Base-by-base conservation (phyloP, 257 asterid genomes). In the Scutellaria baicalensis region DNA sequence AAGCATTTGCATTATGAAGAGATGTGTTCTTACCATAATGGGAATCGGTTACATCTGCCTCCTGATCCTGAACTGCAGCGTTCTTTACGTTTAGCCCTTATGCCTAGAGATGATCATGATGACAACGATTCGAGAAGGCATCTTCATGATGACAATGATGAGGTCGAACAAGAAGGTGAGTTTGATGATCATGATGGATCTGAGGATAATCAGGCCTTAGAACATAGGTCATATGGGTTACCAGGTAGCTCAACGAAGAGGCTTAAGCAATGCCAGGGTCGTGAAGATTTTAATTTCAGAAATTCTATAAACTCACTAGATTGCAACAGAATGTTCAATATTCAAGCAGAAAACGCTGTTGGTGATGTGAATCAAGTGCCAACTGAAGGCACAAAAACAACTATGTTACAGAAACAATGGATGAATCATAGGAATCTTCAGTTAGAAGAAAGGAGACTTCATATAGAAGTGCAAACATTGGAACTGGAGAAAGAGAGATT, bases 21-120 rank as follows among this genome's bases (percentile, higher is more conserved):
- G 79, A 91, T 91, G 97, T 89, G 97, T 68, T 91, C 97, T 20
- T 89, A 89, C 76, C 95, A 85, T 73, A 91, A 91, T 21, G 82
- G 84, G 50, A 92, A 91, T 65, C 76, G 93, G 11, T 73, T 91
- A 72, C 92, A 89, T 74, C 81, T 91, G 27, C 96, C 97, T 0
- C 86, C 85, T 0, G 96, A 91, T 62, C 95, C 84, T 5, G 91
- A 89, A 31, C 50, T 91, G 81, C 96, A 89, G 74, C 89, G 61
- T 0, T 85, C 96, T 0, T 60, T 91, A 75, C 83, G 80, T 8
- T 62, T 86, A 79, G 95, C 95, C 71, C 90, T 89, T 23, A 74
- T 82, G 74, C 63, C 63, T 33, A 85, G 89, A 64, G 90, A 87
- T 33, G 90, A 84, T 49, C 75, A 80, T 10, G 89, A 90, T 17